Evolutionary conservation across 371 early-diverging fungal genomes (phyloP), one percentile per base, ranked within the genome.

Genomic region (Quaeritorhiza haematococci): DNA sequence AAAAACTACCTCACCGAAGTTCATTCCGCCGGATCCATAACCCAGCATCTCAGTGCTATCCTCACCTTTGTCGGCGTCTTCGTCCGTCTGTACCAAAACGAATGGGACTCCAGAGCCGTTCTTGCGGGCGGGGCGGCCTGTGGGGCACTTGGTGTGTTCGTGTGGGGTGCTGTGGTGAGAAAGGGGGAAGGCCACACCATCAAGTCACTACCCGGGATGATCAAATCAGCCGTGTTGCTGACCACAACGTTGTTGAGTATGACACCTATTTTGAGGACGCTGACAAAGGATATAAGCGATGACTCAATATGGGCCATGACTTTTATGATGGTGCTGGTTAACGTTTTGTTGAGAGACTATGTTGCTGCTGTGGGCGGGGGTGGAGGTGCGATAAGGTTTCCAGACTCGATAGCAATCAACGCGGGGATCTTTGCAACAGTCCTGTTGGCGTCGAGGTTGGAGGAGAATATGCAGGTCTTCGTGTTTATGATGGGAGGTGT

Each of bases 291-390:
- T 59, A 94, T 84, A 5, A 90, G 90, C 50, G 80, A 81, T 53
- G 98, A 98, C 67, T 89, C 96, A 0, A 93, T 98, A 27, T 98
- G 92, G 89, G 93, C 96, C 0, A 67, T 96, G 58, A 85, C 93
- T 0, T 84, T 85, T 2, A 74, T 87, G 6, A 75, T 93, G 48
- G 90, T 98, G 60, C 64, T 90, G 3, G 84, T 82, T 26, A 94
- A 94, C 67, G 63, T 94, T 33, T 71, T 92, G 3, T 93, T 94
- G 57, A 90, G 92, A 63, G 94, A 96, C 68, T 97, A 94, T 69
- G 80, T 10, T 50, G 23, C 30, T 6, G 50, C 17, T 10, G 19
- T 17, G 83, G 28, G 69, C 84, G 4, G 38, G 13, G n/a, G n/a
- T n/a, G n/a, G n/a, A 47, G 10, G 10, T 47, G 26, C 27, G 5